Conservation (phyloP, 2,329 filamentous ascomycete species). For the Cercospora beticola region DNA sequence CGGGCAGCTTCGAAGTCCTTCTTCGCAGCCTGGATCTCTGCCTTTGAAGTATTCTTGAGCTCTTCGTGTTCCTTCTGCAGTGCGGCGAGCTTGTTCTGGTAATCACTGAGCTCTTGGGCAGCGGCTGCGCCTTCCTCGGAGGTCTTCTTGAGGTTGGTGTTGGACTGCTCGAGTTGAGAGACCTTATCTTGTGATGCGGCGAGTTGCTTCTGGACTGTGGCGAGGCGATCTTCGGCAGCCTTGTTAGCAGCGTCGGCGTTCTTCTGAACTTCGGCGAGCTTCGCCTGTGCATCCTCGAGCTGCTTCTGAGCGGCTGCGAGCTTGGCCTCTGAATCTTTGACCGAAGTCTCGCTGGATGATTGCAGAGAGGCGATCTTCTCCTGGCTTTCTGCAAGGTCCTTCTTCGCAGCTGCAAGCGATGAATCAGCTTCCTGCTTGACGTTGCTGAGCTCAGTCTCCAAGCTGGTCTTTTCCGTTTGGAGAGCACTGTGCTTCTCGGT, state of each 20-base stretch:
- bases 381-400: constrained; percentile 18
- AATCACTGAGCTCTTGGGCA: constrained; percentile 20
- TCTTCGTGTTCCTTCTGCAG: constrained; percentile 26
- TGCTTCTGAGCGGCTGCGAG: constrained; percentile 19
- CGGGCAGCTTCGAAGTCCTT: constrained; percentile 24
- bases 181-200: constrained; percentile 22
- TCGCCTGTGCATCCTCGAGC: constrained; percentile 21
- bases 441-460: constrained; percentile 15
- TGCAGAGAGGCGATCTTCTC: constrained; percentile 14
- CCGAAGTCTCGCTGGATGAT: constrained; percentile 17
- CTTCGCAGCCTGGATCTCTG: constrained; percentile 20
- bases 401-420: constrained; percentile 19
- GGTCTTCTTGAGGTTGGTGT: constrained; percentile 23
- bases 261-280: constrained; percentile 18
- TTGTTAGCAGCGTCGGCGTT: constrained; percentile 13
- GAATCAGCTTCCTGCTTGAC: constrained; percentile 21
- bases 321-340: constrained; percentile 19
- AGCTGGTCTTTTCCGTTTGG: constrained; percentile 13
- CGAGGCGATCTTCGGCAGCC: constrained; percentile 15
- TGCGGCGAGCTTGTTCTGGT: constrained; percentile 18
- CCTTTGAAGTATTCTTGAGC: constrained; percentile 21
- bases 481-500: constrained; percentile 16
- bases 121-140: constrained; percentile 19
- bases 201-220: constrained; percentile 20
- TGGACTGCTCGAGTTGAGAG: constrained; percentile 18